Percentiles rank a stretch among this genome's conserved stretches.
Conservation (phyloP, 2,329 filamentous ascomycete species). For the Mycogone perniciosa region DNA sequence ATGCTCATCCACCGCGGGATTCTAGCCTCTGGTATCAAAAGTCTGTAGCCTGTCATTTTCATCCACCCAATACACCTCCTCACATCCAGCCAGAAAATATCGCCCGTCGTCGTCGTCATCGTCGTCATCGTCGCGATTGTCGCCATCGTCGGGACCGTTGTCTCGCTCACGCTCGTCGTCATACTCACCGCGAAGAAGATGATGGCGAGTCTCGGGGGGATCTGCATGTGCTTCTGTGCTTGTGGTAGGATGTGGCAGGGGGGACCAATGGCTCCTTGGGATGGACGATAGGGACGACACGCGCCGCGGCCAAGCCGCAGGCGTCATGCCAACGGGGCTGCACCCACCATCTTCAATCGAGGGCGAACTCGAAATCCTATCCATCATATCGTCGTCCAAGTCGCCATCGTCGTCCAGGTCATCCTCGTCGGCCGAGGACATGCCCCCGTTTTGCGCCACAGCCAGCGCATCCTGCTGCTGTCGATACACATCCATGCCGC, state of each 20-base stretch:
- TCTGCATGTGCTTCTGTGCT: conserved; percentile 10
- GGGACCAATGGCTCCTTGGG: conserved; percentile 30
- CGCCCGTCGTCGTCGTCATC: conserved; percentile 18
- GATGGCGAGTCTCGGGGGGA: conserved; percentile 27
- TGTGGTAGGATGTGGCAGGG: conserved; percentile 19
- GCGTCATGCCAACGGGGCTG: conserved; percentile 32
- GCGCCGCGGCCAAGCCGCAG: conserved; percentile 37
- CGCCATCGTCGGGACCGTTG: conserved; percentile 12
- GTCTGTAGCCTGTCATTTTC: not conserved
- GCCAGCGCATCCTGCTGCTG: conserved; percentile 53
- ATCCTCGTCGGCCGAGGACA: conserved; percentile 53
- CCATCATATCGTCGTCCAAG: conserved; percentile 89
- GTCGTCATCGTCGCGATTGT: conserved; percentile 21
- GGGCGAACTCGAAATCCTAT: conserved; percentile 96
- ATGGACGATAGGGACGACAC: conserved; percentile 32
- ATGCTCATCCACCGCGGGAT: conserved; percentile 8
- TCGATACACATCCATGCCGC: conserved; percentile 28
- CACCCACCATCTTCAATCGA: conserved; percentile 99
- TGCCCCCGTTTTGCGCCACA: conserved; percentile 55
- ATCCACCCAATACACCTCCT: not conserved
- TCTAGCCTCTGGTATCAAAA: conserved; percentile 9
- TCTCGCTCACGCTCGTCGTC: conserved; percentile 13
- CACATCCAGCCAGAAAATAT: not conserved
- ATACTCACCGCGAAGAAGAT: conserved; percentile 38
- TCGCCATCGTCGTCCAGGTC: conserved; percentile 62